A percentile compares a stretch with the other conserved stretches of the same genome.
phyloP scores from a whole-genome alignment of 768 basidiomycete genomes.

The Mycena amicta region DNA sequence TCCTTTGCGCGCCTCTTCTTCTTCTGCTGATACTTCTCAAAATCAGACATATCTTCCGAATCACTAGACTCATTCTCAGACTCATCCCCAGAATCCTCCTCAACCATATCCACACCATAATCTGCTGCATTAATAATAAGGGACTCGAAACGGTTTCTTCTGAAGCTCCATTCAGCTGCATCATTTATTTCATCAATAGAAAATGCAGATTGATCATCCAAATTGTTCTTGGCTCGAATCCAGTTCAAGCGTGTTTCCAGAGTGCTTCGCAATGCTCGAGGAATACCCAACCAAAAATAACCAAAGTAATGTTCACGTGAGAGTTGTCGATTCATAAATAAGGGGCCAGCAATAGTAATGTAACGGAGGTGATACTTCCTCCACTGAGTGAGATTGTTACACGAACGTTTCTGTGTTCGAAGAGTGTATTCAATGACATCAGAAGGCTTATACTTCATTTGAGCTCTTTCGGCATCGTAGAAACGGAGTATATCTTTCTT shows the following conservation, averaged over 20 bases:
- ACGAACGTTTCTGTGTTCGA: neutral
- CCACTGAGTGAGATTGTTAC: slow-evolving; percentile 6
- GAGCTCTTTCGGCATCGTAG: slow-evolving; percentile 3
- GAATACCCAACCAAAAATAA: slow-evolving; percentile 13
- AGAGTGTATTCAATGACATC: neutral
- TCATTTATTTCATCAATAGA: neutral
- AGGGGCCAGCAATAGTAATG: slow-evolving; percentile 4
- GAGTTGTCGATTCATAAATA: neutral
- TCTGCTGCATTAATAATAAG: neutral
- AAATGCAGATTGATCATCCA: neutral
- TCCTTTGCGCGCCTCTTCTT: neutral
- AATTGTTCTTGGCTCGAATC: neutral
- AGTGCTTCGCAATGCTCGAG: neutral
- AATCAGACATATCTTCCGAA: slow-evolving; percentile 1
- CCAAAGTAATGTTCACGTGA: neutral
- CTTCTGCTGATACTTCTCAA: slow-evolving; percentile 1
- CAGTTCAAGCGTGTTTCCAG: neutral
- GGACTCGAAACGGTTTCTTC: slow-evolving; percentile 1
- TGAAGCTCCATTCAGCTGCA: slow-evolving; percentile 13
- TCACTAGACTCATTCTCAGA: neutral
- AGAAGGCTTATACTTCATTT: neutral
- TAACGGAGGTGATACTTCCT: slow-evolving; percentile 8
- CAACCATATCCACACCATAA: slow-evolving; percentile 1
- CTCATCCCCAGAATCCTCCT: slow-evolving; percentile 1
- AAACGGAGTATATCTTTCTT: neutral